Percentiles rank a stretch among this genome's conserved stretches.
Evolutionary conservation across 805 yeast species (phyloP).

Genomic region (Yarrowia bubula): DNA sequence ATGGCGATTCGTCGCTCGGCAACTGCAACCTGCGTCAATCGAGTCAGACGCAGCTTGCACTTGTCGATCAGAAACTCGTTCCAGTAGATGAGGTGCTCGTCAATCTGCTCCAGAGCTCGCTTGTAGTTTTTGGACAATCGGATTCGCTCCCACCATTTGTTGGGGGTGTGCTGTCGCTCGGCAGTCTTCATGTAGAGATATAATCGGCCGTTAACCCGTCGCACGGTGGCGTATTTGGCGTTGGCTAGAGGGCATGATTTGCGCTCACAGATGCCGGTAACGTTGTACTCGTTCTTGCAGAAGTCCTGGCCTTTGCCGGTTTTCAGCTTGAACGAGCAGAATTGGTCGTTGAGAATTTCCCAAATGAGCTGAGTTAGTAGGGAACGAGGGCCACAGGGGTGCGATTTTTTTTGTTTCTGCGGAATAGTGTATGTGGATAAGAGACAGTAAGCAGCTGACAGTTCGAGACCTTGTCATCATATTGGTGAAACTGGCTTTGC

Average conservation of each 20-base stretch:
- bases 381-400: background rate
- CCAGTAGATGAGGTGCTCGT: slow-evolving; percentile 87
- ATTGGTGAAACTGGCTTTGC: no score
- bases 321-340: slow-evolving; percentile 90
- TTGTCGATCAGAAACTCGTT: slow-evolving; percentile 85
- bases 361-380: slow-evolving; percentile 65
- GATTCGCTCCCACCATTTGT: slow-evolving; percentile 92
- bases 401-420: no score
- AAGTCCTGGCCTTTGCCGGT: slow-evolving; percentile 87
- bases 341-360: slow-evolving; percentile 94
- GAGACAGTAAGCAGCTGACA: no score
- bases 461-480: no score
- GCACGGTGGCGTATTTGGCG: slow-evolving; percentile 42
- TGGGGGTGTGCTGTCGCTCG: slow-evolving; percentile 95
- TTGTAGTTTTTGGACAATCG: slow-evolving; percentile 84
- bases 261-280: slow-evolving; percentile 87
- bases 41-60: slow-evolving; percentile 92
- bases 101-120: slow-evolving; percentile 84
- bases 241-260: slow-evolving; percentile 95
- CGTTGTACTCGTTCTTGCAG: slow-evolving; percentile 95
- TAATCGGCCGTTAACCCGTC: slow-evolving; percentile 39
- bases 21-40: slow-evolving; percentile 91
- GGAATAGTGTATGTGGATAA: no score
- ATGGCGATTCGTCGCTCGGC: slow-evolving; percentile 91
- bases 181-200: slow-evolving; percentile 86